phyloP scores from a whole-genome alignment of 192 early-diverging fungal genomes.

The Backusella tarrabulga region DNA sequence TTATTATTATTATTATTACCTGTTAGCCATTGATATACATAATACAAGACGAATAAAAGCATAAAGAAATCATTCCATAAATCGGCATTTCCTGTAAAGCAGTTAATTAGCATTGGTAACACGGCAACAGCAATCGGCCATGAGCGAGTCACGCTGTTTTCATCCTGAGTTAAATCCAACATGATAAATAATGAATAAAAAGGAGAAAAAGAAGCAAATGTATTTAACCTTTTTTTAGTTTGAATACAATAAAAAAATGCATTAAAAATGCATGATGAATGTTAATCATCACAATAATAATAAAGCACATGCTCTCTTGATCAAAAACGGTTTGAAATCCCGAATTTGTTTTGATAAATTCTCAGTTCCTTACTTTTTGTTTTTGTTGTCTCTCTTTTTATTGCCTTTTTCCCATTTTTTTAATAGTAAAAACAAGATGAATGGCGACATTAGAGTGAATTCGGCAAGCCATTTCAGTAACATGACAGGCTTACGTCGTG shows the following conservation, averaged over 20 bases:
- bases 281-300: background rate
- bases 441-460: background rate
- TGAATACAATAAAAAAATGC: background rate
- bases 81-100: slow-evolving; percentile 55
- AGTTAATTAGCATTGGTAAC: slow-evolving; percentile 49
- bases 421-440: background rate
- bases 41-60: slow-evolving; percentile 52
- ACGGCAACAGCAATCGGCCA: slow-evolving; percentile 63
- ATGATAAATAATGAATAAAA: background rate
- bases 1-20: slow-evolving; percentile 31
- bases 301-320: slow-evolving; percentile 3
- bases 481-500: background rate
- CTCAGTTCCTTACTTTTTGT: background rate
- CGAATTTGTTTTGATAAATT: too few relatives aligned
- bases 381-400: background rate
- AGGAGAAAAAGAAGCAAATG: background rate
- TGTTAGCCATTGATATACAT: slow-evolving; percentile 60
- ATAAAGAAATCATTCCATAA: slow-evolving; percentile 59
- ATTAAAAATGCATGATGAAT: slow-evolving; percentile 1
- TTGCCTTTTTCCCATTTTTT: background rate
- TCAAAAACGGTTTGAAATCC: slow-evolving; percentile 4
- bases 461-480: background rate
- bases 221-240: background rate
- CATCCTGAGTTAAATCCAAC: background rate
- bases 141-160: slow-evolving; percentile 13